Evolutionary conservation across 345 rosid species (phyloP).

Genomic region (Pistacia atlantica): DNA sequence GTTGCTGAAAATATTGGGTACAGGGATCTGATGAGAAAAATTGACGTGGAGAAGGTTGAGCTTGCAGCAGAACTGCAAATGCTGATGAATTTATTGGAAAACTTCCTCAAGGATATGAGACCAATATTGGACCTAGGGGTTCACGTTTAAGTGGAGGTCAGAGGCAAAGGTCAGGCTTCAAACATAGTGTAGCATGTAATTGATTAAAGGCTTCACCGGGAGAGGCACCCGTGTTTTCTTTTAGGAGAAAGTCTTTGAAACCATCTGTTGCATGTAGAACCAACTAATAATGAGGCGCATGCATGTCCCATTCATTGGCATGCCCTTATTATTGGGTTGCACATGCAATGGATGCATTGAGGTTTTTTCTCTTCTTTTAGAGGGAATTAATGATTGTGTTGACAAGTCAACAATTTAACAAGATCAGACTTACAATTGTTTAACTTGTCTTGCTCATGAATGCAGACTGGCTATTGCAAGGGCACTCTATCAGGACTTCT

Average conservation of each 20-base stretch:
- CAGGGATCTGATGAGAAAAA: conserved; percentile 58
- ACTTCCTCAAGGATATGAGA: conserved; percentile 77
- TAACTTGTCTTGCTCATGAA: conserved; percentile 10
- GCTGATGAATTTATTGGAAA: conserved; percentile 85
- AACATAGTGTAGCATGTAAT: not conserved
- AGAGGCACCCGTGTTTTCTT: not conserved
- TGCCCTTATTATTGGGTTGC: too few relatives aligned
- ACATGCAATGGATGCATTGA: too few relatives aligned
- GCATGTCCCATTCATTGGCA: too few relatives aligned
- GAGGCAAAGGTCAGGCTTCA: conserved; percentile 70
- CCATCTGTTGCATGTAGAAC: too few relatives aligned
- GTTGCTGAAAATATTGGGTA: conserved; percentile 94
- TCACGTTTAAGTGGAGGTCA: conserved; percentile 95
- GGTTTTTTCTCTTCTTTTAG: conserved; percentile 2
- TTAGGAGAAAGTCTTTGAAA: too few relatives aligned
- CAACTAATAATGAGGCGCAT: too few relatives aligned
- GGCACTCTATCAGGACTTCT: conserved; percentile 80
- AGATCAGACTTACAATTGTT: not conserved
- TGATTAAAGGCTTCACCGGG: not conserved
- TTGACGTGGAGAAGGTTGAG: conserved; percentile 83
- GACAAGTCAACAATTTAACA: not conserved
- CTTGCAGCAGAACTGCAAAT: conserved; percentile 69
- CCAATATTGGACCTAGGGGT: conserved; percentile 85
- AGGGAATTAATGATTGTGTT: not conserved
- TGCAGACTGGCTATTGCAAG: conserved; percentile 92